A percentile compares a stretch with the other conserved stretches of the same genome.
These are phyloP conservation scores for Curvularia verruculosa DNA, from an alignment of 2,329 filamentous ascomycete species.

Conservation along the genomic window DNA sequence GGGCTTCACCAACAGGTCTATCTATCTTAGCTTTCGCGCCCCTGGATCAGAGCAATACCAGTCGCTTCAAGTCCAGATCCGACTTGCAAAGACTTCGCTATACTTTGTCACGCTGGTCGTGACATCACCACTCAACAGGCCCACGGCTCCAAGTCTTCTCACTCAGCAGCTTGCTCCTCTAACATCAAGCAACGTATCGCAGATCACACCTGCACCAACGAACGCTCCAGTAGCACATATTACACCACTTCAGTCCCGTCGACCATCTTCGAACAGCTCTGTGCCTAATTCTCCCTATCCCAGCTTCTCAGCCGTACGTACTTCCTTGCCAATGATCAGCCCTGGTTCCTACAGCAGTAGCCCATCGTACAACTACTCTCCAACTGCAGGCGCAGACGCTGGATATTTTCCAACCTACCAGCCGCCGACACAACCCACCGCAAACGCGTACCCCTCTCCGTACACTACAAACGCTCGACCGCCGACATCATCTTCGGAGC, in stretches of 20 bases:
- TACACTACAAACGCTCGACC: constrained; percentile 37
- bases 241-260: constrained; percentile 36
- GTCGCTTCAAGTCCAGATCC: constrained; percentile 43
- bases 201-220: constrained; percentile 38
- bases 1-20: constrained; percentile 51
- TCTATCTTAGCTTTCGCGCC: constrained; percentile 50
- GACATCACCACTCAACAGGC: constrained; percentile 32
- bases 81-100: constrained; percentile 52
- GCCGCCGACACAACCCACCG: constrained; percentile 32
- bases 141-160: constrained; percentile 38
- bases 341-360: constrained; percentile 44
- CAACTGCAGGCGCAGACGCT: constrained; percentile 40
- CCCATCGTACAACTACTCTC: constrained; percentile 45
- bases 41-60: constrained; percentile 41
- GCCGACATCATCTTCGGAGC: constrained; percentile 36
- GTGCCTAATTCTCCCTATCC: constrained; percentile 45
- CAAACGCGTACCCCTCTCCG: constrained; percentile 34
- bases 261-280: constrained; percentile 42
- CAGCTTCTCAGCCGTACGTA: constrained; percentile 43
- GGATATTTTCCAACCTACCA: constrained; percentile 44
- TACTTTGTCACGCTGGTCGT: constrained; percentile 56
- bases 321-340: constrained; percentile 44
- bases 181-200: constrained; percentile 35
- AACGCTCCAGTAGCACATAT: constrained; percentile 35
- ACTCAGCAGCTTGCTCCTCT: constrained; percentile 45